Percentiles rank a stretch among this genome's conserved stretches.
Evolutionary conservation across 371 early-diverging fungal species (phyloP).

Genomic region (Lichtheimia hyalospora): DNA sequence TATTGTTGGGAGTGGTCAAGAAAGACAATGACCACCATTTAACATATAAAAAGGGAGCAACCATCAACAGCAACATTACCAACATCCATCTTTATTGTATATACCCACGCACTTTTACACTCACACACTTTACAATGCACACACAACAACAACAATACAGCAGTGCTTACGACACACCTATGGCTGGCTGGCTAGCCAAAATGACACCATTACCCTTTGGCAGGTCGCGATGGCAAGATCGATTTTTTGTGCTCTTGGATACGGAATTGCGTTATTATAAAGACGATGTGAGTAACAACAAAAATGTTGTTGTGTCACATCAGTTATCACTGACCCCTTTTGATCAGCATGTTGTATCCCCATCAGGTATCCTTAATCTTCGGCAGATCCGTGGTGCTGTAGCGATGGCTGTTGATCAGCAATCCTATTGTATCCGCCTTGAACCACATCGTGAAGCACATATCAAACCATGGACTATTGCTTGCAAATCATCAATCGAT

Average conservation of each 20-base stretch:
- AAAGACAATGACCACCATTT: too few species aligned
- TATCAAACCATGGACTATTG: slow-evolving; percentile 26
- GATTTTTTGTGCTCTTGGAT: slow-evolving; percentile 37
- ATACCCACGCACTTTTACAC: too few species aligned
- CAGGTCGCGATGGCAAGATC: slow-evolving; percentile 28
- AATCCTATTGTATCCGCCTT: slow-evolving; percentile 19
- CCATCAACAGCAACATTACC: too few species aligned
- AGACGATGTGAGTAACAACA: slow-evolving; percentile 18
- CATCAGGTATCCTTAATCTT: slow-evolving; percentile 1
- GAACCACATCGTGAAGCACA: slow-evolving; percentile 19
- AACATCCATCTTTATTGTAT: too few species aligned
- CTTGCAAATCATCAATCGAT: slow-evolving; percentile 26
- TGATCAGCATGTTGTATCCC: slow-evolving; percentile 5
- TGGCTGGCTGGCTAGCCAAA: slow-evolving; percentile 13
- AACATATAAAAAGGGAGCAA: too few species aligned
- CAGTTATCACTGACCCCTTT: neutral
- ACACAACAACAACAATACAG: neutral
- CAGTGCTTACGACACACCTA: neutral
- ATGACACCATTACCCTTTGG: slow-evolving; percentile 10
- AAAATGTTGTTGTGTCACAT: too few species aligned
- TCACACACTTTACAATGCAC: neutral
- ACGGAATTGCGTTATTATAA: slow-evolving; percentile 40
- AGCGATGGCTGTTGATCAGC: slow-evolving; percentile 1
- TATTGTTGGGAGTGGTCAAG: too few species aligned
- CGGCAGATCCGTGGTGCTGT: neutral